These are phyloP conservation scores for Globisporangium ultimum DNA, from an alignment of 352 stramenopile species.

Conservation along the genomic window DNA sequence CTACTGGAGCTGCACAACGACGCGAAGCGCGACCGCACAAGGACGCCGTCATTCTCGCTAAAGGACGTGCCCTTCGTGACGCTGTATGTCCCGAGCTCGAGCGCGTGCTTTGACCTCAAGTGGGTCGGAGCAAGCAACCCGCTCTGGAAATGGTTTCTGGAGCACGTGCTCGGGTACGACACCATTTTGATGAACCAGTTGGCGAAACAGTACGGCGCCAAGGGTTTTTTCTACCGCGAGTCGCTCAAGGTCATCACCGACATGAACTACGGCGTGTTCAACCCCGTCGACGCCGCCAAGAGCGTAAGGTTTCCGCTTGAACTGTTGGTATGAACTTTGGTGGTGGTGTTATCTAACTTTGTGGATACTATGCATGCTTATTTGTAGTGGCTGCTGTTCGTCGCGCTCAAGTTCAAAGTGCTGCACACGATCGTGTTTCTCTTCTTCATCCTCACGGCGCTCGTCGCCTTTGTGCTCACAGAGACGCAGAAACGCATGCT, in stretches of 20 bases:
- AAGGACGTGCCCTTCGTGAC: conserved; percentile 31
- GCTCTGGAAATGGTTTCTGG: conserved; percentile 43
- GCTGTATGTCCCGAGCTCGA: conserved; percentile 32
- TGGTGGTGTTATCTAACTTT: not conserved
- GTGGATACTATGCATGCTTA: not conserved
- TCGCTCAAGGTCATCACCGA: conserved; percentile 55
- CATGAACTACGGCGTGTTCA: conserved; percentile 65
- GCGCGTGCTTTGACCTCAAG: conserved; percentile 46
- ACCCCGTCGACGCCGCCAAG: conserved; percentile 17
- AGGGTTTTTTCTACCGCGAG: conserved; percentile 72
- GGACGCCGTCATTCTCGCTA: no score
- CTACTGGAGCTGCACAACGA: conserved; percentile 34
- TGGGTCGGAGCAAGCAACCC: conserved; percentile 26
- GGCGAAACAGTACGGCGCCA: conserved; percentile 44
- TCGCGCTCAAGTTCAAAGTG: conserved; percentile 86
- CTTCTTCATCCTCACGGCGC: conserved; percentile 92
- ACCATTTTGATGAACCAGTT: conserved; percentile 93
- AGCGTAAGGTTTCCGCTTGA: conserved; percentile 22
- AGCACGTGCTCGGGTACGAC: conserved; percentile 77
- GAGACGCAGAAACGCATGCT: conserved; percentile 94
- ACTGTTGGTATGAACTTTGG: not conserved
- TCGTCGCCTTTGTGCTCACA: conserved; percentile 91
- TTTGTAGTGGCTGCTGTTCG: conserved; percentile 29
- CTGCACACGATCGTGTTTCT: conserved; percentile 90
- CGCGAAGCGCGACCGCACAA: conserved; percentile 3